Evolutionary conservation across 352 stramenopile species (phyloP), one percentile per base, ranked within the genome.

Genomic region (Blastocystis sp.): DNA sequence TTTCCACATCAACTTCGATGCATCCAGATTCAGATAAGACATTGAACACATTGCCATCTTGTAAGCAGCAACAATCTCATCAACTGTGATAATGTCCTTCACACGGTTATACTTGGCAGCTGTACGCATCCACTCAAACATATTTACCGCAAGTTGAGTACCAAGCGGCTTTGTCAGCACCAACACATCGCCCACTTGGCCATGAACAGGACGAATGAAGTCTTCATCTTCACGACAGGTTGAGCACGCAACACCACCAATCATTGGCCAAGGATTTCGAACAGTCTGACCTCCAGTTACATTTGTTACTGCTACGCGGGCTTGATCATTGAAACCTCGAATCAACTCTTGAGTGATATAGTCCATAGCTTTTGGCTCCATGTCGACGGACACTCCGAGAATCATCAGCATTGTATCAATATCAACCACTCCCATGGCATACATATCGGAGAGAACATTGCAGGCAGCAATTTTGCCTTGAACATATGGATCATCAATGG

Each of bases 331-430:
- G 91, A 98, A 98, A 48, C 95, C 95, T 24, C 94, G 92, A 48
- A 98, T 96, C 92, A 98, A 95, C 90, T 97, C 93, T 87, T 93
- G 94, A 22, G 95, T 98, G 84, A 96, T 95, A 44, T 97, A 94
- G 68, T 95, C 94, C 62, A 95, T 93, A 89, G 97, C 93, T 22
- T 95, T 93, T 57, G 95, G 93, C 24, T 90, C 93, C 95, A 98
- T 98, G 79, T 96, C 94, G 24, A 94, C 92, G 77, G 93, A 97
- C 0, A 96, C 94, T 30, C 94, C 95, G 33, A 98, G 92, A 53
- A 96, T 94, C 95, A 98, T 98, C 69, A 98, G 92, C 90, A 98
- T 95, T 87, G 95, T 97, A 91, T 98, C 95, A 80, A 96, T 94
- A 53, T 97, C 92, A 6, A 94, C 96, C 24, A 97, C 94, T 70